A percentile compares a stretch with the other conserved stretches of the same genome.
phyloP scores from a whole-genome alignment of 371 early-diverging fungal species.

The Syncephalastrum contaminatum region DNA sequence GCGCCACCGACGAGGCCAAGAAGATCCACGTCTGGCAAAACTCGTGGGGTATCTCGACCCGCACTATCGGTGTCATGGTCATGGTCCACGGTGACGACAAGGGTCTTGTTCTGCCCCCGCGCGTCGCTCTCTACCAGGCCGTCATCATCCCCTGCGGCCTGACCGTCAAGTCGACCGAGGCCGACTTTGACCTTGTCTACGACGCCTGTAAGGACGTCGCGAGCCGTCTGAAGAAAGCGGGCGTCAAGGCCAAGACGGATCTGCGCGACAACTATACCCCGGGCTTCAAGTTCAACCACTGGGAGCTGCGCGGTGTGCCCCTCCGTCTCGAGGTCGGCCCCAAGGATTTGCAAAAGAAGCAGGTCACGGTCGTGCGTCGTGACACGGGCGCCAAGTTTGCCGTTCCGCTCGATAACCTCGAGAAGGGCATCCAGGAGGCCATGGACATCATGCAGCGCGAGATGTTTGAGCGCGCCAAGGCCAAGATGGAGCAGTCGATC shows the following conservation, averaged over 20 bases:
- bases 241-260: constrained; percentile 91
- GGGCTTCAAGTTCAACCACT: constrained; percentile 99
- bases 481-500: constrained; percentile 76
- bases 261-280: constrained; percentile 91
- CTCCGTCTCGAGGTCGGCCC: constrained; percentile 98
- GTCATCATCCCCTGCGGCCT: constrained; percentile 98
- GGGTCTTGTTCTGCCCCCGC: constrained; percentile 98
- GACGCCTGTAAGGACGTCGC: constrained; percentile 72
- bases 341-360: constrained; percentile 88
- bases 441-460: constrained; percentile 89
- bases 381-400: constrained; percentile 76
- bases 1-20: constrained; percentile 44
- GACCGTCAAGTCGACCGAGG: constrained; percentile 81
- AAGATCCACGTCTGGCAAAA: constrained; percentile 96
- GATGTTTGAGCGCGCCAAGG: constrained; percentile 91
- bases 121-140: constrained; percentile 92
- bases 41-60: constrained; percentile 99
- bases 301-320: constrained; percentile 98
- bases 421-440: constrained; percentile 56
- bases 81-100: constrained; percentile 99
- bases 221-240: constrained; percentile 71
- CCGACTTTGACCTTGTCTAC: constrained; percentile 65
- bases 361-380: constrained; percentile 87
- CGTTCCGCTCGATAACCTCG: constrained; percentile 67
- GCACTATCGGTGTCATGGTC: constrained; percentile 99